Evolutionary conservation across 2,329 filamentous ascomycete species (phyloP), one percentile per base, ranked within the genome.

Genomic region (Fusarium proliferatum): DNA sequence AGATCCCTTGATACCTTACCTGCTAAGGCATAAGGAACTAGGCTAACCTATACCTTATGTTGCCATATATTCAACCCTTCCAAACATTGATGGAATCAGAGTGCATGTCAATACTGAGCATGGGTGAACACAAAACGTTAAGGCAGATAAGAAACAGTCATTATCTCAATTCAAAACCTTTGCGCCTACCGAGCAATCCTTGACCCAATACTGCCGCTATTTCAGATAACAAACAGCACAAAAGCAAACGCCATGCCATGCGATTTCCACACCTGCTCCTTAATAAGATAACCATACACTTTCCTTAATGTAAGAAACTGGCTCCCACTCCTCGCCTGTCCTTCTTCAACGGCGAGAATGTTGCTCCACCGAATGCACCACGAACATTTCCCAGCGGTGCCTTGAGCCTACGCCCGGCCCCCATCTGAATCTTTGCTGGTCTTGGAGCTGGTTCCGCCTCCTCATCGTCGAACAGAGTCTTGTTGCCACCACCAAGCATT

Each of bases 291-390:
- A 45, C 30, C 34, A 23, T 43, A 34, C 16, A 39, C 28, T 46
- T 23, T 51, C 23, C 28, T 34, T 38, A 88, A 61, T 83, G 86
- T 66, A 90, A 79, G 74, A 92, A 92, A 77, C 90, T 92, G 61
- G 90, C 89, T 68, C 86, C 85, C 7, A 89, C 86, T 38, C 90
- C 89, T 69, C 90, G 89, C 65, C 88, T 87, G 57, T 94, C 90
- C 79, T 88, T 88, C 83, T 95, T 95, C 67, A 95, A 82, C 12
- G 93, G 93, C 23, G 92, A 94, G 79, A 95, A 94, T 8, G 85
- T 78, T 23, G 83, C 83, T 17, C 85, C 85, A 17, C 86, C 77
- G 58, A 92, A 89, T 0, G 82, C 88, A 77, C 82, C 86, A 48
- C 83, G 80, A n/a, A 80, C 79, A 38, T 82, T 81, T 43, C 78